Percentiles rank a stretch among this genome's conserved stretches.
Conservation (phyloP, 148 eudicot genomes). For the Vaccinium macrocarpon region DNA sequence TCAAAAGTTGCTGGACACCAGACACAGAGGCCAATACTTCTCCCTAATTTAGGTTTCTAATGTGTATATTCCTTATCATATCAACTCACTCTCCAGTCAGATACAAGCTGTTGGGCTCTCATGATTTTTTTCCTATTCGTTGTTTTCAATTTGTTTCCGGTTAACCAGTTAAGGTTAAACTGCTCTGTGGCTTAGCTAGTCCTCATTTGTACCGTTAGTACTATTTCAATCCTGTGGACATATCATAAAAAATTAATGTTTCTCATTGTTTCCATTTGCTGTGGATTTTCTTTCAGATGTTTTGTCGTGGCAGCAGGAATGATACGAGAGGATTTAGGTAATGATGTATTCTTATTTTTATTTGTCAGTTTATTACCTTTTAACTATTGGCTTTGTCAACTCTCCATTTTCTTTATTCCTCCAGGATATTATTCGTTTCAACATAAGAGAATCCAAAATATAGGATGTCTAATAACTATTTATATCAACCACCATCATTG, state of each 20-base stretch:
- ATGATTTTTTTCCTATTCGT: background rate
- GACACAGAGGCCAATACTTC: background rate
- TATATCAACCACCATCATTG: background rate
- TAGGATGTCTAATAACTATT: background rate
- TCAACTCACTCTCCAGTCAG: background rate
- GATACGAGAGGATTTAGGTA: conserved; percentile 98
- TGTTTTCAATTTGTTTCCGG: background rate
- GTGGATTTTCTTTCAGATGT: conserved; percentile 55
- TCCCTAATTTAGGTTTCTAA: background rate
- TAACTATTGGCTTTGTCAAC: conserved; percentile 2
- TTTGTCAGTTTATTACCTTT: conserved; percentile 5
- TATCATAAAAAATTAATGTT: no score
- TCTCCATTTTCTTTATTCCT: background rate
- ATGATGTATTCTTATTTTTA: conserved; percentile 12
- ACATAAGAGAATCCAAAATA: background rate
- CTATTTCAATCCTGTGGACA: background rate
- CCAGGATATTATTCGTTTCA: background rate
- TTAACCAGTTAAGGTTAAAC: background rate
- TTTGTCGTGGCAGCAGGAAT: conserved; percentile 93
- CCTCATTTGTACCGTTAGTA: background rate
- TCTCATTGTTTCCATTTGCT: conserved; percentile 14
- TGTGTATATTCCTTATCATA: background rate
- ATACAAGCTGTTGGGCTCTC: background rate
- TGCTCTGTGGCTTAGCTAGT: background rate
- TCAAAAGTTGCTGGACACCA: background rate